Evolutionary conservation across 495 filamentous ascomycete genomes (phyloP), one percentile per base, ranked within the genome.

Genomic region (Rhizodiscina lignyota): DNA sequence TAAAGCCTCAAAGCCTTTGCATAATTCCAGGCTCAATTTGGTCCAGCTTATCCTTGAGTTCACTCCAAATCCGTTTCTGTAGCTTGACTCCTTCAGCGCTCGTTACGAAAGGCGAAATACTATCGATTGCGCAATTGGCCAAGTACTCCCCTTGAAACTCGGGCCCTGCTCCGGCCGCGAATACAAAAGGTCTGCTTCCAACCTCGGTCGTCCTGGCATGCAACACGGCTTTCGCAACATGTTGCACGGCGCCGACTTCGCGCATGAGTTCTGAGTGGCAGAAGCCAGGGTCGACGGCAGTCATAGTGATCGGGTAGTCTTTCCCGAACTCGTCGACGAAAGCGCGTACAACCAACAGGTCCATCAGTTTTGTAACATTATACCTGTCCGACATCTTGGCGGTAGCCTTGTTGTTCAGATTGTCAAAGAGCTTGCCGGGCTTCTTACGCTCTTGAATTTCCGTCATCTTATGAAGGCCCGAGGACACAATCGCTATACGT

Each of bases 401-500:
- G 6, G 29, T 21, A 4, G 18, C 16, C 3, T 30, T 26, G 37
- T 21, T 48, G 43, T 20, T 35, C 36, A 20, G 34, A 32, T 8
- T 17, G 21, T 20, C 35, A 10, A 35, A 8, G 2, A 35, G 13
- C 16, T 33, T 15, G n/a, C 17, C 23, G 21, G 32, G 19, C 16
- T 33, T 15, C 16, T 32, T 36, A 13, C 23, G 15, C 5, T 17
- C 24, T n/a, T n/a, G n/a, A 21, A 39, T 17, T 17, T 5, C 18
- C 29, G 2, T 5, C 15, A 8, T 34, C 3, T 15, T 32, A 18
- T 8, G n/a, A 17, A 16, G 8, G 5, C 21, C 30, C 16, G 30
- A 39, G 18, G 40, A 34, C 4, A 50, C 36, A 21, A 51, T 33
- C 34, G 45, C 40, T 2, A 51, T 37, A 2, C 41, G 31, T 2